phyloP scores from a whole-genome alignment of 2,329 filamentous ascomycete species.

The Botrytis fabae region DNA sequence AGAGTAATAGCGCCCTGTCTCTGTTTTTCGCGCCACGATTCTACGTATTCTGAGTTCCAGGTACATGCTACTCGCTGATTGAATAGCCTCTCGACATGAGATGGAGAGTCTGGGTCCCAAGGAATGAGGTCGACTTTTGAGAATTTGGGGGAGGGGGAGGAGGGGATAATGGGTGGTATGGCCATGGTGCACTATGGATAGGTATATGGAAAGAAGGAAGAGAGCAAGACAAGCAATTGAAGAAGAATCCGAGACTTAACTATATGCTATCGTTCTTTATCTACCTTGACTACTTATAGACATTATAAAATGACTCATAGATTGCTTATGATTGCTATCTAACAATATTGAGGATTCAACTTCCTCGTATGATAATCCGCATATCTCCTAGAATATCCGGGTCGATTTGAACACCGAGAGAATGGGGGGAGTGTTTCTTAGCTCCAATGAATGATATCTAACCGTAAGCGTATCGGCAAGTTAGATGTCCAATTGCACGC shows the following conservation, averaged over 20 bases:
- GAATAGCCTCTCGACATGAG: slow-evolving; percentile 45
- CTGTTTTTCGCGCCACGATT: slow-evolving; percentile 28
- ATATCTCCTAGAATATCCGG: not conserved
- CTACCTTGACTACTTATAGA: not conserved
- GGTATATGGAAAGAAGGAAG: not conserved
- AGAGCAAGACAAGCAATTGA: not conserved
- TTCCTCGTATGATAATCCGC: not conserved
- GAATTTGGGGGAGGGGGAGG: not conserved
- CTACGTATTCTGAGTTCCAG: slow-evolving; percentile 45
- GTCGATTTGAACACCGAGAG: not conserved
- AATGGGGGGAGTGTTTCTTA: not conserved
- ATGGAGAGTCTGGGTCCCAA: slow-evolving; percentile 45
- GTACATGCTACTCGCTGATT: slow-evolving; percentile 48
- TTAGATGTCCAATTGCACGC: not conserved
- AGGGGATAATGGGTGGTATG: not conserved
- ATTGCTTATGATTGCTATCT: not conserved
- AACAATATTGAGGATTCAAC: not conserved
- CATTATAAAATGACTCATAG: slow-evolving; percentile 5
- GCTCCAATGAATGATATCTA: slow-evolving; percentile 4
- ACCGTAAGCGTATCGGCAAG: not conserved
- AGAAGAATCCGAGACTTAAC: not conserved
- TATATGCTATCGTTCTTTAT: not conserved
- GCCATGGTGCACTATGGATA: not conserved
- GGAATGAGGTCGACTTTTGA: slow-evolving; percentile 43
- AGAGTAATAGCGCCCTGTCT: slow-evolving; percentile 27